Evolutionary conservation across 352 stramenopile genomes (phyloP).

Genomic region (Phytophthora crassamura): DNA sequence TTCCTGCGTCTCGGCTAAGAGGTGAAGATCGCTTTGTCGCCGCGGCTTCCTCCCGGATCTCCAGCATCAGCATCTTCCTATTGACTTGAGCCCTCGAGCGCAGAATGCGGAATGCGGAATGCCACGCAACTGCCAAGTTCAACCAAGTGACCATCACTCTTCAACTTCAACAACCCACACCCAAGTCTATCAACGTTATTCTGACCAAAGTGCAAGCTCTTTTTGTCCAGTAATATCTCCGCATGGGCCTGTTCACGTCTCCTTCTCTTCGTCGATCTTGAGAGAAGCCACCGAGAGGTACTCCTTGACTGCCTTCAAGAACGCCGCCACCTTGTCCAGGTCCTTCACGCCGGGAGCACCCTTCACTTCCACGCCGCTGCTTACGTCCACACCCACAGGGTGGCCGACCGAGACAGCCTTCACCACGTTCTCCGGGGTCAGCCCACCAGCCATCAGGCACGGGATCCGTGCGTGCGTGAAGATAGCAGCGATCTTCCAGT

Average conservation of each 20-base stretch:
- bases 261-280: conserved; percentile 74
- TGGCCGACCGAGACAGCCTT: conserved; percentile 85
- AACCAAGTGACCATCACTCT: conserved; percentile 31
- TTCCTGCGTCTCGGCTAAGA: background rate
- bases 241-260: conserved; percentile 29
- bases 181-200: conserved; percentile 27
- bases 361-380: conserved; percentile 94
- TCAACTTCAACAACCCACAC: conserved; percentile 8
- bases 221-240: conserved; percentile 5
- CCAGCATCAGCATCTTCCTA: conserved; percentile 5
- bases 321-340: conserved; percentile 56
- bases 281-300: conserved; percentile 58
- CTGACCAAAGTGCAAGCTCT: conserved; percentile 12
- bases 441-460: conserved; percentile 96
- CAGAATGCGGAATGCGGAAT: conserved; percentile 38
- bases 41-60: conserved; percentile 4
- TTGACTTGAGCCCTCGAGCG: background rate
- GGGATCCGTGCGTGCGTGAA: conserved; percentile 92
- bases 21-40: conserved; percentile 3
- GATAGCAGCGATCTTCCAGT: conserved; percentile 95
- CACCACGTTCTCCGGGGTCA: conserved; percentile 94
- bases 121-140: no score
- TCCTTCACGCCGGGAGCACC: conserved; percentile 74
- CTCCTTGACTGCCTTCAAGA: conserved; percentile 73
- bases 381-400: conserved; percentile 96